Conservation (phyloP, 1,284 basidiomycete species). For the Trametes polyzona region DNA sequence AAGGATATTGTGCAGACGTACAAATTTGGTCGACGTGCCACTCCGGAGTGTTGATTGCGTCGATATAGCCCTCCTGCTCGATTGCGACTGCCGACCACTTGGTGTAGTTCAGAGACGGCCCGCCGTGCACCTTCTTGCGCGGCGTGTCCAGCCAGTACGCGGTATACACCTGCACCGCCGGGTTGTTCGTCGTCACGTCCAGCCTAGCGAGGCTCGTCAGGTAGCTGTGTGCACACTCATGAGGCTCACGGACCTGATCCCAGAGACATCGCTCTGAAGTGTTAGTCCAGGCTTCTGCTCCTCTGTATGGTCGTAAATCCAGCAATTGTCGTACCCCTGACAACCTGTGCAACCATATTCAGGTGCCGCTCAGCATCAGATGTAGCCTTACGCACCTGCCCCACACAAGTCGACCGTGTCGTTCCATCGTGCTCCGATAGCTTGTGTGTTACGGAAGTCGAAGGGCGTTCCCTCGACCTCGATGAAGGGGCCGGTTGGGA, state of each 20-base stretch:
- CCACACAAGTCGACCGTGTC: slow-evolving; percentile 46
- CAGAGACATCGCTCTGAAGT: slow-evolving; percentile 50
- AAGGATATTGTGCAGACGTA: slow-evolving; percentile 31
- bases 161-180: slow-evolving; percentile 54
- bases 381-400: slow-evolving; percentile 30
- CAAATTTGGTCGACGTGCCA: slow-evolving; percentile 58
- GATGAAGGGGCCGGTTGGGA: slow-evolving; percentile 54
- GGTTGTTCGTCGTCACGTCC: slow-evolving; percentile 55
- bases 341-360: not conserved
- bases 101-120: slow-evolving; percentile 47
- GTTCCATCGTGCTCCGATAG: slow-evolving; percentile 48
- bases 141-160: slow-evolving; percentile 48
- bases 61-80: slow-evolving; percentile 59
- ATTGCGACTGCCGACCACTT: slow-evolving; percentile 55
- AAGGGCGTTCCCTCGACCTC: slow-evolving; percentile 45
- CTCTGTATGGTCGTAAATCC: slow-evolving; percentile 47
- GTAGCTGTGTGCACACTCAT: not conserved
- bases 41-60: slow-evolving; percentile 58
- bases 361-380: not conserved
- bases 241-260: slow-evolving; percentile 36
- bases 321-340: slow-evolving; percentile 37
- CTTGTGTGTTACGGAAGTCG: slow-evolving; percentile 48
- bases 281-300: slow-evolving; percentile 26
- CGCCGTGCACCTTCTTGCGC: slow-evolving; percentile 56
- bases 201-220: slow-evolving; percentile 37